Evolutionary conservation across 106 monocot species (phyloP).

Genomic region (Vanilla planifolia): DNA sequence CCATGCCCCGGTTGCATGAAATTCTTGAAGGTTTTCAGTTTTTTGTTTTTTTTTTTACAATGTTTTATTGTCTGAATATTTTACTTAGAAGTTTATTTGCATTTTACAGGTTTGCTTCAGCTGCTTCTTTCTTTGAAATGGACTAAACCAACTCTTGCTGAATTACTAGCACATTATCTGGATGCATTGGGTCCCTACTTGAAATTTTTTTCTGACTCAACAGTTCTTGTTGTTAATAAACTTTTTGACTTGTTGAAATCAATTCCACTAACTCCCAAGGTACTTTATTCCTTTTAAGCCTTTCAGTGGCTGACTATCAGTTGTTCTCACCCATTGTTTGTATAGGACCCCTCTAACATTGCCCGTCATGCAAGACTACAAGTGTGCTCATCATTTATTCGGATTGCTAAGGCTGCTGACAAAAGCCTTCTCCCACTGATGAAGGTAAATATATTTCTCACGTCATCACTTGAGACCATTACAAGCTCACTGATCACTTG

Average conservation of each 20-base stretch:
- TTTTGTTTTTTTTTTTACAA: not conserved
- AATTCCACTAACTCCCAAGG: constrained; percentile 57
- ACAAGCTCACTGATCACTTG: no score
- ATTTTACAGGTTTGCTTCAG: constrained; percentile 70
- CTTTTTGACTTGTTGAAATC: constrained; percentile 93
- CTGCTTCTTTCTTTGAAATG: constrained; percentile 68
- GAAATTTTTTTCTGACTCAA: constrained; percentile 66
- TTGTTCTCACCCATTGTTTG: not conserved
- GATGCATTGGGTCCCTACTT: constrained; percentile 81
- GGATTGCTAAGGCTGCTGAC: constrained; percentile 87
- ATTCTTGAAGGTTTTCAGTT: constrained; percentile 71
- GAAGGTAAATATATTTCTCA: constrained; percentile 43
- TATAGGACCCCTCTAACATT: constrained; percentile 59
- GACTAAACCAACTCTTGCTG: constrained; percentile 62
- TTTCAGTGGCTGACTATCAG: not conserved
- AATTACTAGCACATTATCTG: constrained; percentile 68
- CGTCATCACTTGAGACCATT: not conserved
- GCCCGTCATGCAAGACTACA: constrained; percentile 85
- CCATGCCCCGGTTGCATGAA: constrained; percentile 47
- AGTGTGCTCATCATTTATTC: constrained; percentile 88
- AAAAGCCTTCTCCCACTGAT: constrained; percentile 90
- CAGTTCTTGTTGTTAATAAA: constrained; percentile 72
- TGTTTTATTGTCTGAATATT: not conserved
- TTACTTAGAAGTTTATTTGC: constrained; percentile 10
- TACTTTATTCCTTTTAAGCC: constrained; percentile 13